These are phyloP conservation scores for Lichtheimia ornata DNA, from an alignment of 371 early-diverging fungal genomes.

Conservation along the genomic window DNA sequence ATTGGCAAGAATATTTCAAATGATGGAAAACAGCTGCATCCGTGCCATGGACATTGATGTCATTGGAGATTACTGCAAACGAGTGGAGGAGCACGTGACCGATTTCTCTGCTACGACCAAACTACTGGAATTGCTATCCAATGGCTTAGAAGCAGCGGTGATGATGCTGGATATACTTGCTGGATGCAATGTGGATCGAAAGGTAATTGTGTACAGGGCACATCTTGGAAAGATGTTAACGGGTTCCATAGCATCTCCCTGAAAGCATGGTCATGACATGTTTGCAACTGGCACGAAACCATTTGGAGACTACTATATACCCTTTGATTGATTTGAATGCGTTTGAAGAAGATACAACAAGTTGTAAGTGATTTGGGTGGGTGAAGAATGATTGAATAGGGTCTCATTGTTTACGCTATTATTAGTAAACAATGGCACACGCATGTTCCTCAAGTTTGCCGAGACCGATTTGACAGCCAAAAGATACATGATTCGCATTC, in stretches of 20 bases:
- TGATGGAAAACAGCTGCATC: background rate
- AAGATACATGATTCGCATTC: conserved; percentile 18
- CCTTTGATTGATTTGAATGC: conserved; percentile 35
- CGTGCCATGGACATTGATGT: background rate
- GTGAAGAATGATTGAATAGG: background rate
- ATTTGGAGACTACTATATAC: conserved; percentile 39
- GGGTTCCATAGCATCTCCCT: conserved; percentile 18
- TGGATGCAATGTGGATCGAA: conserved; percentile 29
- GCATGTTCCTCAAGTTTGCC: conserved; percentile 18
- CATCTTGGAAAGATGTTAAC: background rate
- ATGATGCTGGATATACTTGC: conserved; percentile 30
- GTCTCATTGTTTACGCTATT: background rate
- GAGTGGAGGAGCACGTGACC: background rate
- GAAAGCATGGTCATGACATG: conserved; percentile 29
- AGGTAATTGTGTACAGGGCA: conserved; percentile 7
- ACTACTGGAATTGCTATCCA: conserved; percentile 8
- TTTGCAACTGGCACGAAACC: conserved; percentile 29
- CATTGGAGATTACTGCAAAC: conserved; percentile 7
- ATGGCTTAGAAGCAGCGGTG: conserved; percentile 28
- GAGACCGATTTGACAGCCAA: conserved; percentile 20
- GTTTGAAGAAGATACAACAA: conserved; percentile 23
- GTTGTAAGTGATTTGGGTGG: conserved; percentile 29
- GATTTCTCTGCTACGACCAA: background rate
- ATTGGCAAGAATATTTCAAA: conserved; percentile 2
- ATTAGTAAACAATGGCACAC: conserved; percentile 24